A percentile compares a stretch with the other conserved stretches of the same genome.
phyloP scores from a whole-genome alignment of 352 stramenopile species.

The Aphanomyces astaci region DNA sequence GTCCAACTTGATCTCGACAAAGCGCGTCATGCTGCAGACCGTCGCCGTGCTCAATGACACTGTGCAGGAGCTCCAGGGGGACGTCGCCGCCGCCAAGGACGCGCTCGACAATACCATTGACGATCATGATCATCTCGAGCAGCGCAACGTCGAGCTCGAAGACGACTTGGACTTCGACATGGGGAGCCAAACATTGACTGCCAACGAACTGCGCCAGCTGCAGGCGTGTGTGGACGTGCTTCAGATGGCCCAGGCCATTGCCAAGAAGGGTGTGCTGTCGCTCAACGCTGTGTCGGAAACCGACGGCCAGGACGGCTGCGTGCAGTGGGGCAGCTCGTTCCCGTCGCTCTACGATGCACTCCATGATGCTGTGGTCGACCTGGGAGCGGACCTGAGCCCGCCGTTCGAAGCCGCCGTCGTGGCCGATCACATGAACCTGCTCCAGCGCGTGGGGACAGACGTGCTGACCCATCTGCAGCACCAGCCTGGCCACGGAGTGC shows the following conservation, averaged over 20 bases:
- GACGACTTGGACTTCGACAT: slow-evolving; percentile 75
- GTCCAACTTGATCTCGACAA: slow-evolving; percentile 80
- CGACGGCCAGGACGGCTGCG: slow-evolving; percentile 49
- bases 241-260: slow-evolving; percentile 58
- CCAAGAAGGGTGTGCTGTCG: slow-evolving; percentile 76
- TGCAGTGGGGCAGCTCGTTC: slow-evolving; percentile 61
- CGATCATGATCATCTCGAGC: slow-evolving; percentile 25
- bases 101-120: slow-evolving; percentile 25
- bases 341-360: slow-evolving; percentile 53
- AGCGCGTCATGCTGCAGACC: slow-evolving; percentile 80
- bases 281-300: slow-evolving; percentile 60
- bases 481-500: background rate
- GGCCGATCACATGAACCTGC: background rate
- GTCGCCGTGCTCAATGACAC: slow-evolving; percentile 78
- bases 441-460: background rate
- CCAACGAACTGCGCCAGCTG: slow-evolving; percentile 60
- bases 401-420: slow-evolving; percentile 50
- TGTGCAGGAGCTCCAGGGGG: slow-evolving; percentile 69
- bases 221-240: slow-evolving; percentile 57
- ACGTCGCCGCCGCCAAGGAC: slow-evolving; percentile 44
- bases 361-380: slow-evolving; percentile 66
- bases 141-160: slow-evolving; percentile 43
- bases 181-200: slow-evolving; percentile 36
- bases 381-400: slow-evolving; percentile 72
- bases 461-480: background rate